Conservation (phyloP, 2,329 filamentous ascomycete genomes). For the Cladosporium sp. region DNA sequence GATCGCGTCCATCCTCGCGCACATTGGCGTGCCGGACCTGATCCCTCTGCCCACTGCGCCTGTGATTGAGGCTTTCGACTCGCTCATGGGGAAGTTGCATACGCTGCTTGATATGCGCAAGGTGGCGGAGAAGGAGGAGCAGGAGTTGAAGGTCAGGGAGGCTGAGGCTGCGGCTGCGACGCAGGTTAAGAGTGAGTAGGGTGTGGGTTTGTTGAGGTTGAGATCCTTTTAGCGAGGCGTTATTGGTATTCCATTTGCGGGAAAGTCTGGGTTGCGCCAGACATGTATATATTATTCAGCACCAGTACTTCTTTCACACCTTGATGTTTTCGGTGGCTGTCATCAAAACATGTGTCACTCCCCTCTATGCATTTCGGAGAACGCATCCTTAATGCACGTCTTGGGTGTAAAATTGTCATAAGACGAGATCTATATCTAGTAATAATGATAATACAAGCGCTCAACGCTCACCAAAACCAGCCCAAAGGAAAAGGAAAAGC, state of each 20-base stretch:
- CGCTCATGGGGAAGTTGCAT: constrained; percentile 63
- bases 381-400: no score
- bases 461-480: constrained; percentile 5
- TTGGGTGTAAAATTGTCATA: background rate
- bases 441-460: constrained; percentile 2
- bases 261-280: background rate
- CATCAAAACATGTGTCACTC: no score
- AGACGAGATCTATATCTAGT: background rate
- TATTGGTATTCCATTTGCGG: background rate
- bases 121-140: constrained; percentile 69
- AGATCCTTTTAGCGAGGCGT: constrained; percentile 8
- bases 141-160: constrained; percentile 58
- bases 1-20: constrained; percentile 67
- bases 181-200: constrained; percentile 3
- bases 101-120: constrained; percentile 69
- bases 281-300: background rate
- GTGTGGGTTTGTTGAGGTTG: background rate
- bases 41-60: constrained; percentile 71
- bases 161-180: constrained; percentile 31
- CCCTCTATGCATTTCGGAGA: no score
- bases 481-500: no score
- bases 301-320: background rate
- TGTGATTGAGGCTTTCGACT: constrained; percentile 68
- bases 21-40: constrained; percentile 66
- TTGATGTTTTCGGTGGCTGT: no score